A percentile compares a stretch with the other conserved stretches of the same genome.
These are phyloP conservation scores for Teunomyces stri DNA, from an alignment of 805 yeast species.

Conservation along the genomic window DNA sequence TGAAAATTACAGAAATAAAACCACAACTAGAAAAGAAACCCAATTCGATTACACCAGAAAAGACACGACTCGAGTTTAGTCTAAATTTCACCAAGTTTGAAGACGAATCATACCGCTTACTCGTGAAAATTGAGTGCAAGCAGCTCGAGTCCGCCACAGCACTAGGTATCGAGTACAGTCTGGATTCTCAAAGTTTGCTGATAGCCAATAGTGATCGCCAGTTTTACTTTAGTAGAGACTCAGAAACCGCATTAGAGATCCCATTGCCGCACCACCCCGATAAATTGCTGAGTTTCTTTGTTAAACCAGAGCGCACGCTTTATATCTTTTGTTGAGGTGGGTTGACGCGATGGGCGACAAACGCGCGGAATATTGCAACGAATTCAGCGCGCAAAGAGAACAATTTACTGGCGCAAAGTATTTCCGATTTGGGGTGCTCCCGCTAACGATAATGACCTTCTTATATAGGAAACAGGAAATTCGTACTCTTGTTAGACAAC, in stretches of 20 bases:
- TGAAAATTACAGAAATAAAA: constrained; percentile 4
- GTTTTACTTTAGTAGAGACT: constrained; percentile 10
- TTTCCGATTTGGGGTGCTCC: not conserved
- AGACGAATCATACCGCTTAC: constrained; percentile 1
- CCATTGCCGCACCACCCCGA: constrained; percentile 7
- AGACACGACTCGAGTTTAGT: not conserved
- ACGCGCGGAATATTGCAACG: no score
- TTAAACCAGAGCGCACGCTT: constrained; percentile 12
- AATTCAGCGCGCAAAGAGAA: not conserved
- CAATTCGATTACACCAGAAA: not conserved
- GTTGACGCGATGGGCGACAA: no score
- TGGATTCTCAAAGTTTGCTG: constrained; percentile 7
- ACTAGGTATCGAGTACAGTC: constrained; percentile 8
- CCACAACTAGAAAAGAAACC: not conserved
- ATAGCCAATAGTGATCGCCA: constrained; percentile 12
- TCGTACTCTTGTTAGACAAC: not conserved
- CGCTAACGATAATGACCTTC: not conserved
- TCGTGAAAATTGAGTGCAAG: constrained; percentile 17
- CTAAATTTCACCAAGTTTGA: constrained; percentile 4
- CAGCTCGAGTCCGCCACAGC: constrained; percentile 12
- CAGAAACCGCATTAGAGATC: constrained; percentile 7
- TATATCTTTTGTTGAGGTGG: constrained; percentile 11
- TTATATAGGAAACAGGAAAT: not conserved
- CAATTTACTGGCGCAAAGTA: not conserved
- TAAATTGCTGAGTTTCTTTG: constrained; percentile 11